Percentiles rank a stretch among this genome's conserved stretches.
Conservation (phyloP, 2,329 filamentous ascomycete genomes). For the Apiospora phragmitis region DNA sequence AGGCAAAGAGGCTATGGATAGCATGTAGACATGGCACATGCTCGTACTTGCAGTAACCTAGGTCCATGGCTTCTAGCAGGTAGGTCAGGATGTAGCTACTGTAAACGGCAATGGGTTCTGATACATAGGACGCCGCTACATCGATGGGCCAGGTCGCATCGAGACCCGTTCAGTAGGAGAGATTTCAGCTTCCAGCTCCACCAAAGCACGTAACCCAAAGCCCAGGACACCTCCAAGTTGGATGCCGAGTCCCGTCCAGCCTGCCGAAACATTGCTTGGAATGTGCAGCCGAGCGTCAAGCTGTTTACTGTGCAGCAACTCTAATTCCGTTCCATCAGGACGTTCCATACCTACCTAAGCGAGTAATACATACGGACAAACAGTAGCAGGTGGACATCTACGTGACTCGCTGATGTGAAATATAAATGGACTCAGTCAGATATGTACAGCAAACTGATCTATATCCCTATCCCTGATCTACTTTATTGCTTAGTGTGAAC, state of each 20-base stretch:
- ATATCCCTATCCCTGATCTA: not conserved
- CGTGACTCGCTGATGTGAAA: not conserved
- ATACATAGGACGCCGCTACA: not conserved
- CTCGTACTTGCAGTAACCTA: not conserved
- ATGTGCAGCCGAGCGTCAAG: not conserved
- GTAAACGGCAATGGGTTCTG: not conserved
- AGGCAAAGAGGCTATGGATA: not conserved
- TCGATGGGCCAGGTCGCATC: not conserved
- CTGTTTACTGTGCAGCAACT: slow-evolving; percentile 3
- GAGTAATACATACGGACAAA: not conserved
- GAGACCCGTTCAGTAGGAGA: not conserved
- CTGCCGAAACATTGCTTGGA: not conserved
- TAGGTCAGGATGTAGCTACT: not conserved
- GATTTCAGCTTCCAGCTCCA: slow-evolving; percentile 1
- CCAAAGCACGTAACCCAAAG: not conserved
- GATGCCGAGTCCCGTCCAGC: slow-evolving; percentile 1
- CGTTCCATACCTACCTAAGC: not conserved
- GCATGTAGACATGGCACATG: not conserved
- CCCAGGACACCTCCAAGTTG: not conserved
- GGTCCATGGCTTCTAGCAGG: not conserved
- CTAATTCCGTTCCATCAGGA: not conserved
- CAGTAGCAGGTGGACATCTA: not conserved
- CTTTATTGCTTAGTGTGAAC: not conserved
- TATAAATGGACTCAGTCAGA: not conserved
- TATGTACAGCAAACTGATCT: too few relatives aligned